Conservation (phyloP, 2,329 filamentous ascomycete genomes). For the Fusarium circinatum region DNA sequence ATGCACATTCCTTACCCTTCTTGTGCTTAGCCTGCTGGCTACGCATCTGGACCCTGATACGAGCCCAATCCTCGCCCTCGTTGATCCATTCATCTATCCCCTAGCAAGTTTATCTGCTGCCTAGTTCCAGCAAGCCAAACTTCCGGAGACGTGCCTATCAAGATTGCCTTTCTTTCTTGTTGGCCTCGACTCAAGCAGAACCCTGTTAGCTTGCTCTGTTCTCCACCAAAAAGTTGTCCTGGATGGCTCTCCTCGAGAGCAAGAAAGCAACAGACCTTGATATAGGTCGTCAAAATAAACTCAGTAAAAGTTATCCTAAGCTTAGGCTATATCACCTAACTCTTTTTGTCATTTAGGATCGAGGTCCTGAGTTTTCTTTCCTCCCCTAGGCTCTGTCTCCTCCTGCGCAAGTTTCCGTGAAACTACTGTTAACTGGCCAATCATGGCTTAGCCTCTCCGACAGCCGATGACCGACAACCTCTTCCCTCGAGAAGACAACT, state of each 20-base stretch:
- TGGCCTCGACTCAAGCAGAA: constrained; percentile 23
- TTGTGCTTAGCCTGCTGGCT: constrained; percentile 14
- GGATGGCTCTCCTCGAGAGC: not conserved
- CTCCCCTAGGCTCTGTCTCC: not conserved
- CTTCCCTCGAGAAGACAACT: constrained; percentile 27
- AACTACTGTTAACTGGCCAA: constrained; percentile 39
- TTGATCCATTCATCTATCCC: constrained; percentile 33
- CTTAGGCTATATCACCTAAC: no score
- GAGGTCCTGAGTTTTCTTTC: no score
- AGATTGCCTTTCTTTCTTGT: not conserved
- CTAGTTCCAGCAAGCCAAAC: constrained; percentile 4
- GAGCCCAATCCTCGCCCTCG: not conserved
- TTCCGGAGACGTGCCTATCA: constrained; percentile 16
- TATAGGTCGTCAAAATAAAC: no score
- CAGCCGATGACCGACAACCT: constrained; percentile 44
- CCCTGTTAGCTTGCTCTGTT: constrained; percentile 25
- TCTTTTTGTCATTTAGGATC: no score
- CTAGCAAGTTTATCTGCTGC: constrained; percentile 22
- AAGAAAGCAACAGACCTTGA: no score
- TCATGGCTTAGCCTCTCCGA: constrained; percentile 43
- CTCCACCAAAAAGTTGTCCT: constrained; percentile 21
- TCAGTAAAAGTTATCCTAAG: no score
- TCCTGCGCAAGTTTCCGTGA: constrained; percentile 16
- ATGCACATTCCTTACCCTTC: constrained; percentile 22
- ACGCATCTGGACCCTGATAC: constrained; percentile 24